Conservation (phyloP, 192 early-diverging fungal genomes). For the Mortierella hygrophila region DNA sequence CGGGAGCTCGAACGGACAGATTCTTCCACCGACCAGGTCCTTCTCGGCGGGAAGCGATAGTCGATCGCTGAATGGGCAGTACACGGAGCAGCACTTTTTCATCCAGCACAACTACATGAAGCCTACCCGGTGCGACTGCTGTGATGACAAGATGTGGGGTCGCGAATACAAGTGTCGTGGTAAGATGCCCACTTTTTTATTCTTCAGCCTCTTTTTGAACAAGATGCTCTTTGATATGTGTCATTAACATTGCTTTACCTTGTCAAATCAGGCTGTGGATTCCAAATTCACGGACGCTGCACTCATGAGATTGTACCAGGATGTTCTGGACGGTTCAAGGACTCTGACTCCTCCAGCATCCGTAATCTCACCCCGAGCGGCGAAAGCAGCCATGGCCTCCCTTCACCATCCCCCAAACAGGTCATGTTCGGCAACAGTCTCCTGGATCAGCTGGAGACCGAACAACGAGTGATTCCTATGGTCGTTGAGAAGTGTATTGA, state of each 20-base stretch:
- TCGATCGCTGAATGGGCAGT: conserved; percentile 36
- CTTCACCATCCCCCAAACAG: conserved; percentile 33
- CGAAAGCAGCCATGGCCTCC: conserved; percentile 40
- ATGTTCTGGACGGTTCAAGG: conserved; percentile 29
- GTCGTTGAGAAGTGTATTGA: conserved; percentile 76
- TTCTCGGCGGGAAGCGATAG: conserved; percentile 37
- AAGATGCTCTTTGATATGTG: neutral
- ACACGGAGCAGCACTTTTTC: conserved; percentile 39
- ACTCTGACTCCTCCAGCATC: conserved; percentile 44
- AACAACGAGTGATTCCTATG: conserved; percentile 73
- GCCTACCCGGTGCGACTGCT: conserved; percentile 64
- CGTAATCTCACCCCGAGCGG: conserved; percentile 17
- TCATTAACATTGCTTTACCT: neutral
- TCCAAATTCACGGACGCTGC: conserved; percentile 62
- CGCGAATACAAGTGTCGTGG: conserved; percentile 63
- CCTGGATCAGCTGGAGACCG: conserved; percentile 64
- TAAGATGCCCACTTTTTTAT: conserved; percentile 7
- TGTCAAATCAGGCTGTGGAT: conserved; percentile 58
- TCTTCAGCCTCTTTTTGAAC: neutral
- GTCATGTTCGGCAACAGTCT: conserved; percentile 79
- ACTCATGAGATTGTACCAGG: conserved; percentile 22
- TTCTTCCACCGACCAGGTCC: conserved; percentile 47
- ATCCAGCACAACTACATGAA: conserved; percentile 57
- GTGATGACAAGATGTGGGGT: conserved; percentile 71
- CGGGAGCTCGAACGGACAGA: conserved; percentile 43